phyloP scores from a whole-genome alignment of 2,329 filamentous ascomycete species.

The Penicillium oxalicum region DNA sequence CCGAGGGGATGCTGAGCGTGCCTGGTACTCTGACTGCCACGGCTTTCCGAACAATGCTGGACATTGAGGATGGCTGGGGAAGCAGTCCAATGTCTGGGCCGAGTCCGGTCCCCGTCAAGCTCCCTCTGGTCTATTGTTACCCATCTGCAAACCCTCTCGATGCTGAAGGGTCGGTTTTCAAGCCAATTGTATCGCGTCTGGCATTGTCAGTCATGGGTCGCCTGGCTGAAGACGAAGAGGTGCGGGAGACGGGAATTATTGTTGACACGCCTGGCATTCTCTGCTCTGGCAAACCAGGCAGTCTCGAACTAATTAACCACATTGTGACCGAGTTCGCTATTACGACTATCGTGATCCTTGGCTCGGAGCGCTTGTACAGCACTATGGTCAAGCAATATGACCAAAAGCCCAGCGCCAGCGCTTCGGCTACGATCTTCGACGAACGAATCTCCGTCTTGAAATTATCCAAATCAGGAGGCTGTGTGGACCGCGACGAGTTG shows the following conservation, averaged over 20 bases:
- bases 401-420: constrained; percentile 42
- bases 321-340: constrained; percentile 67
- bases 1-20: constrained; percentile 69
- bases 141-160: constrained; percentile 64
- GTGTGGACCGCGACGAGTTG: constrained; percentile 65
- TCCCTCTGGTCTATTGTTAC: constrained; percentile 86
- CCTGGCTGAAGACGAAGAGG: constrained; percentile 66
- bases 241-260: constrained; percentile 69
- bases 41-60: constrained; percentile 81
- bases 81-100: constrained; percentile 86
- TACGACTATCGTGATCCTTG: constrained; percentile 75
- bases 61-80: constrained; percentile 84
- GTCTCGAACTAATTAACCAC: constrained; percentile 73
- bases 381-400: constrained; percentile 68
- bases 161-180: constrained; percentile 67
- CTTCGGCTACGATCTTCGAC: constrained; percentile 45
- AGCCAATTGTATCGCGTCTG: constrained; percentile 66
- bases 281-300: constrained; percentile 56
- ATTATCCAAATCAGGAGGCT: constrained; percentile 79
- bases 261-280: constrained; percentile 75
- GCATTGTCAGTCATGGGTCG: constrained; percentile 72
- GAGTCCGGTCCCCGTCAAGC: constrained; percentile 79
- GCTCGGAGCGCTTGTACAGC: constrained; percentile 68
- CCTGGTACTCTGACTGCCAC: constrained; percentile 79
- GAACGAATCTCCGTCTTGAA: constrained; percentile 70